phyloP scores from a whole-genome alignment of 306 rosid species.

The Glycine soja region DNA sequence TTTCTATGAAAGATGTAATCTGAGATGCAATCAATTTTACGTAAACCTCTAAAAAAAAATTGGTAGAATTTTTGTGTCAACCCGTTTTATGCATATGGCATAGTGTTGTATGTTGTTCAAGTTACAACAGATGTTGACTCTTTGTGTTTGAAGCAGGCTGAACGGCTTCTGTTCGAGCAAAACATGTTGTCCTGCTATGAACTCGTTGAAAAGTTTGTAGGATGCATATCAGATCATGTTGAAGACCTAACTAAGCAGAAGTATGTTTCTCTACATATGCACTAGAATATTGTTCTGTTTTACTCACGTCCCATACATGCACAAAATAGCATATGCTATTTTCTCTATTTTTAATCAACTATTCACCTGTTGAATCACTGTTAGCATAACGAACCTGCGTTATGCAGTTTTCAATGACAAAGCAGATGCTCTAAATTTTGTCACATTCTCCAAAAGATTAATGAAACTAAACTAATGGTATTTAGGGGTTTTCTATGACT shows the following conservation, averaged over 20 bases:
- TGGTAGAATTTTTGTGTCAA: not conserved
- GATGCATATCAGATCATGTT: slow-evolving; percentile 59
- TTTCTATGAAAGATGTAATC: not conserved
- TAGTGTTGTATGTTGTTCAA: not conserved
- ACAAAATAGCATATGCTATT: not conserved
- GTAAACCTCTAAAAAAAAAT: not conserved
- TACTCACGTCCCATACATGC: not conserved
- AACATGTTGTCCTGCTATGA: slow-evolving; percentile 62
- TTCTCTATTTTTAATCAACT: not conserved
- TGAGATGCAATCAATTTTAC: not conserved
- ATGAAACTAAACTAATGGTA: no score
- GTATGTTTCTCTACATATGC: slow-evolving; percentile 48
- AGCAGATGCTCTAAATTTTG: not conserved
- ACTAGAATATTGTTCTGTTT: not conserved
- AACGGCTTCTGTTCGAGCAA: slow-evolving; percentile 66
- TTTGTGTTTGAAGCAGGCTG: slow-evolving; percentile 59
- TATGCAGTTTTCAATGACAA: not conserved
- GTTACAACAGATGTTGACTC: not conserved
- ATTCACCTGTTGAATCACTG: not conserved
- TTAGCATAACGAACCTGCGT: not conserved
- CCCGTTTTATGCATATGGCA: not conserved
- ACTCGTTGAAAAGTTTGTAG: slow-evolving; percentile 58
- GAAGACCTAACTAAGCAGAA: slow-evolving; percentile 64
- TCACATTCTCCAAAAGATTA: not conserved
- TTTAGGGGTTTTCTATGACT: not conserved